A percentile compares a stretch with the other conserved stretches of the same genome.
Evolutionary conservation across 2,329 filamentous ascomycete genomes (phyloP).

Genomic region (Thelonectria rubi): DNA sequence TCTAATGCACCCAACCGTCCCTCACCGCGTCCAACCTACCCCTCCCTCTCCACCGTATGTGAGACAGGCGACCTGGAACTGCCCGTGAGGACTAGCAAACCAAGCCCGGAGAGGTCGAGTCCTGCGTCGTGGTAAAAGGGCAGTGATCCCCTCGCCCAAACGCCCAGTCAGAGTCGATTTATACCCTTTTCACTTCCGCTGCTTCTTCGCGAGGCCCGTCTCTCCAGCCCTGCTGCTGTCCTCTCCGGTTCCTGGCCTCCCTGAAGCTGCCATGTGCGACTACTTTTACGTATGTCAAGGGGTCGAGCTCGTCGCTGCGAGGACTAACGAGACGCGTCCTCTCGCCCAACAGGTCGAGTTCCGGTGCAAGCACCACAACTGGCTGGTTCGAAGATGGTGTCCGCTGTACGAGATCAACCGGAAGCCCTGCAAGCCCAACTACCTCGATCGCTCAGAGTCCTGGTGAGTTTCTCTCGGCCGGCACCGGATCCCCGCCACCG

Average conservation of each 20-base stretch:
- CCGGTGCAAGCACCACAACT: constrained; percentile 37
- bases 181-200: background rate
- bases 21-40: constrained; percentile 4
- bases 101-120: background rate
- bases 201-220: background rate
- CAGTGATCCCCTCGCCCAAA: background rate
- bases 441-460: constrained; percentile 39
- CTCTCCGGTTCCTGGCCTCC: background rate
- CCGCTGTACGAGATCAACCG: constrained; percentile 35
- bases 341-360: constrained; percentile 36
- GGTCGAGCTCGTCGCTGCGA: background rate
- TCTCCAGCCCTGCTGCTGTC: background rate
- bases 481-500: background rate
- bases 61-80: background rate
- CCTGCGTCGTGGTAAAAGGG: background rate
- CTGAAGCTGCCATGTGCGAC: constrained; percentile 33
- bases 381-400: constrained; percentile 40
- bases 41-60: background rate
- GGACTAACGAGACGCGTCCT: constrained; percentile 1
- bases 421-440: constrained; percentile 35
- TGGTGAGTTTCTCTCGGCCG: constrained; percentile 30
- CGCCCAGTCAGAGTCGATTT: background rate
- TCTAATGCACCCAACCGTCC: constrained; percentile 5
- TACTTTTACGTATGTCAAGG: constrained; percentile 36
- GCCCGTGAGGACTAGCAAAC: background rate